Percentiles rank a stretch among this genome's conserved stretches.
phyloP scores from a whole-genome alignment of 768 basidiomycete genomes.

The Lanmaoa pseudosensibilis region DNA sequence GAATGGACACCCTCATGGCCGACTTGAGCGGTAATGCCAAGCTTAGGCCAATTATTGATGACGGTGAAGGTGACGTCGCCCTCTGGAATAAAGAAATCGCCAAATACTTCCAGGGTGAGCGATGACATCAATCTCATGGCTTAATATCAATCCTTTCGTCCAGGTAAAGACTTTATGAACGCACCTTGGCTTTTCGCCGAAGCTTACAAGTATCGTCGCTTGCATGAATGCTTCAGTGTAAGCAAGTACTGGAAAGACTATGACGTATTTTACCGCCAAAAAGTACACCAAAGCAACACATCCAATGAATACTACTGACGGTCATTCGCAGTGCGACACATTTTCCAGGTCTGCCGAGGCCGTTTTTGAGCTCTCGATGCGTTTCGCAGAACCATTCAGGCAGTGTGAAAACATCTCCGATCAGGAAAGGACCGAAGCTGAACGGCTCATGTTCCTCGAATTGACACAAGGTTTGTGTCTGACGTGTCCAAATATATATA shows the following conservation, averaged over 20 bases:
- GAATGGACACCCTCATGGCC: constrained; percentile 87
- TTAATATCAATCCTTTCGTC: not conserved
- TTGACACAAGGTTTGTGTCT: constrained; percentile 73
- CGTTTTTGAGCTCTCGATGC: constrained; percentile 90
- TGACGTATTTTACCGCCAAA: constrained; percentile 95
- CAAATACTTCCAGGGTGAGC: constrained; percentile 84
- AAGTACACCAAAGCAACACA: constrained; percentile 42
- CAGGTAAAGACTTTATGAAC: constrained; percentile 91
- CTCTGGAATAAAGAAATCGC: constrained; percentile 98
- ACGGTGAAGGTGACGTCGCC: constrained; percentile 87
- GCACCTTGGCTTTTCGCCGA: constrained; percentile 97
- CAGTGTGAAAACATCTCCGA: constrained; percentile 52
- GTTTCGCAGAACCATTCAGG: constrained; percentile 84
- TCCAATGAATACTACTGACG: constrained; percentile 5
- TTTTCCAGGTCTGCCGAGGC: constrained; percentile 91
- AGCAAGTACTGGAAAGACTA: constrained; percentile 89
- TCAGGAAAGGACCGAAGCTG: constrained; percentile 61
- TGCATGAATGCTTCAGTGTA: constrained; percentile 91
- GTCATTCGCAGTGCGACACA: constrained; percentile 71
- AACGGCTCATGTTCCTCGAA: constrained; percentile 87
- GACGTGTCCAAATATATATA: not conserved
- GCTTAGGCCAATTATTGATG: constrained; percentile 85
- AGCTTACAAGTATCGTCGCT: constrained; percentile 88
- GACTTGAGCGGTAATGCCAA: constrained; percentile 84
- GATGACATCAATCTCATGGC: not conserved